A percentile compares a stretch with the other conserved stretches of the same genome.
phyloP scores from a whole-genome alignment of 2,329 filamentous ascomycete species.

The Talaromyces atroroseus region DNA sequence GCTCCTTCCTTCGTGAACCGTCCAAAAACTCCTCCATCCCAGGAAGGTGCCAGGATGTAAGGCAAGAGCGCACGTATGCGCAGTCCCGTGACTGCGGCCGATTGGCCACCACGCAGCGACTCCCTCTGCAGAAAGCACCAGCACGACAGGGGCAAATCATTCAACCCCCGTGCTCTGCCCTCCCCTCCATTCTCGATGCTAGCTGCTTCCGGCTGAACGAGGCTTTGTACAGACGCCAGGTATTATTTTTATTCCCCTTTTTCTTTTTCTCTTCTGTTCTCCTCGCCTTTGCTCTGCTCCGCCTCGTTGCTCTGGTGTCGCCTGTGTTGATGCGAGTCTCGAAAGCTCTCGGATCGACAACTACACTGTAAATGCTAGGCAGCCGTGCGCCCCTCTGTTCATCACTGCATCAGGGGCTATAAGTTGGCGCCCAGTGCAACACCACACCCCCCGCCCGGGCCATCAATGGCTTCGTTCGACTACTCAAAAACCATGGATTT shows the following conservation, averaged over 20 bases:
- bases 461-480: conserved; percentile 2
- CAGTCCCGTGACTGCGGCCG: not conserved
- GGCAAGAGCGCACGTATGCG: not conserved
- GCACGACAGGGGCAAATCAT: conserved; percentile 5
- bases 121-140: not conserved
- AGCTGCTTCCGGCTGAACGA: not conserved
- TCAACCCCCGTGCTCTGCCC: conserved; percentile 5
- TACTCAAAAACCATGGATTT: conserved; percentile 17
- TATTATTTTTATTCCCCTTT: conserved; percentile 3
- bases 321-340: not conserved
- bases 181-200: not conserved
- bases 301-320: not conserved
- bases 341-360: not conserved
- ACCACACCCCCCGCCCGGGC: not conserved
- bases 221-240: not conserved
- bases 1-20: conserved; percentile 1
- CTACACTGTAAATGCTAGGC: not conserved
- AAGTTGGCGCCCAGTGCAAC: not conserved
- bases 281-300: not conserved
- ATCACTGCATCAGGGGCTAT: not conserved
- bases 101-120: not conserved
- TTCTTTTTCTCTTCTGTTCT: not conserved
- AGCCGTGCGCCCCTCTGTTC: not conserved
- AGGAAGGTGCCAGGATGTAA: not conserved
- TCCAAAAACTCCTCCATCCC: not conserved